Conservation (phyloP, 768 basidiomycete species). For the Lanmaoa rubissima region DNA sequence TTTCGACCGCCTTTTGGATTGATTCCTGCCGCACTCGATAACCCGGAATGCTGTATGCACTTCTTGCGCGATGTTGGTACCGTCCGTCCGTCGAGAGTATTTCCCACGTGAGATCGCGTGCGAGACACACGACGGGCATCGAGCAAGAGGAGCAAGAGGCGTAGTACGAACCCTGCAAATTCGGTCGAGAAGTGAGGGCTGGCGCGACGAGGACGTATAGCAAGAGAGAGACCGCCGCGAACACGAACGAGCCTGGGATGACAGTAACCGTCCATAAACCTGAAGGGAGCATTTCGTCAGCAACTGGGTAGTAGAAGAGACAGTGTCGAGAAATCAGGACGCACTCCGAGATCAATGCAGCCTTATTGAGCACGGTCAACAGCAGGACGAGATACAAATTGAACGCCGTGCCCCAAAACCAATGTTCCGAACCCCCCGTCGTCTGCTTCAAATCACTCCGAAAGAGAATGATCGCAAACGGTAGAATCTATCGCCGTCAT, state of each 20-base stretch:
- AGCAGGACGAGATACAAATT: constrained; percentile 79
- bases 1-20: constrained; percentile 99
- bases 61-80: constrained; percentile 96
- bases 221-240: constrained; percentile 94
- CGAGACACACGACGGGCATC: constrained; percentile 79
- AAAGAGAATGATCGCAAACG: no score
- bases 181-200: constrained; percentile 82
- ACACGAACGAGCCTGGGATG: constrained; percentile 94
- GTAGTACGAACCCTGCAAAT: constrained; percentile 85
- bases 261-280: constrained; percentile 89
- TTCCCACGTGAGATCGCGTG: constrained; percentile 95
- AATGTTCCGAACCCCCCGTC: constrained; percentile 84
- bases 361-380: constrained; percentile 94
- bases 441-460: no score
- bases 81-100: constrained; percentile 91
- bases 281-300: not conserved
- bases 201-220: constrained; percentile 84
- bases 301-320: no score
- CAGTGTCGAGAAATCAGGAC: constrained; percentile 31
- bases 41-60: constrained; percentile 97
- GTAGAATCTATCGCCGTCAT: no score
- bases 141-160: constrained; percentile 73
- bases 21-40: constrained; percentile 98
- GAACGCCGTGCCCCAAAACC: constrained; percentile 97
- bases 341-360: constrained; percentile 95